Base-by-base conservation (phyloP, 2,329 filamentous ascomycete species). In the Claviceps spartinae region DNA sequence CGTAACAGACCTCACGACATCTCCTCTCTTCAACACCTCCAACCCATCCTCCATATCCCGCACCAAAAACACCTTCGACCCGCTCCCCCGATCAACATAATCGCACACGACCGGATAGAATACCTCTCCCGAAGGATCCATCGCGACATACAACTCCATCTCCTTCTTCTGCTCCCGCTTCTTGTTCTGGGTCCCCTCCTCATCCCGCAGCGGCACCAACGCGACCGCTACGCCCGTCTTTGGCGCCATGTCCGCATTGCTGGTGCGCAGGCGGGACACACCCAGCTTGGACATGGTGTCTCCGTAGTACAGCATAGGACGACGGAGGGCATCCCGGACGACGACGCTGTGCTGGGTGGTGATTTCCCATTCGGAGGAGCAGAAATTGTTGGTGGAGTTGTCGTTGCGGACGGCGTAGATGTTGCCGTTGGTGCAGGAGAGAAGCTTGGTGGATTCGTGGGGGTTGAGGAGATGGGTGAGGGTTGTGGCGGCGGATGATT, bases 341-440 rank as follows among this genome's bases (percentile, higher is more conserved):
- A 63, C 51, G 5, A 54, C 53, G 11, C 59, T 56, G 0, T 58
- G 50, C 14, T 49, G 13, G 5, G 22, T 52, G 5, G 53, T 53
- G 5, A 51, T 52, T 2, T 60, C 54, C 61, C 61, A 66, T 38
- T 60, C 49, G 37, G 55, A 55, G 49, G 55, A 60, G 56, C 59
- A 63, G 42, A 52, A 51, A 1, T 49, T 45, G 41, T 52, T 58
- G 22, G 54, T 55, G n/a, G 51, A 36, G 49, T 58, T 54, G n/a
- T 57, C 56, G 42, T 50, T 51, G 18, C 38, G 49, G 16, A 61
- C 57, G 20, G 58, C 59, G 52, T 67, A 67, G n/a, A 66, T n/a
- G 55, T 66, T 67, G 52, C 63, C 63, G 54, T 66, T 60, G 54
- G 55, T 57, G 61, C 65, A 69, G 3, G 61, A 59, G n/a, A 62